These are phyloP conservation scores for Fusarium tuaranense DNA, from an alignment of 2,329 filamentous ascomycete species.

Conservation along the genomic window DNA sequence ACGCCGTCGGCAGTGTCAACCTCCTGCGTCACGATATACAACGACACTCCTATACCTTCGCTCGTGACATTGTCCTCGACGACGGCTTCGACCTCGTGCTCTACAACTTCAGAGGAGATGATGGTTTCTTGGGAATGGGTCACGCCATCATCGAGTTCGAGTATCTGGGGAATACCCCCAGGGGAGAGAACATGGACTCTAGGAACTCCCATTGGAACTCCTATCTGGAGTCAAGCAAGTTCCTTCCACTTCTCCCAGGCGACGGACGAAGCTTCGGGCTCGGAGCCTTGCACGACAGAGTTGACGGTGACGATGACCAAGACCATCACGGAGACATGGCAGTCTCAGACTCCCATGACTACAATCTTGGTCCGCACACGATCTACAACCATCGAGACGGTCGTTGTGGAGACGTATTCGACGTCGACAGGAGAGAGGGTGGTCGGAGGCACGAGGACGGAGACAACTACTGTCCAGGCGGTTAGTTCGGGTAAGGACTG, in stretches of 20 bases:
- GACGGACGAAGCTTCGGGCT: constrained; percentile 7
- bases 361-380: constrained; percentile 33
- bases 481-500: constrained; percentile 35
- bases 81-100: constrained; percentile 12
- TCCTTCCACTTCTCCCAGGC: neutral
- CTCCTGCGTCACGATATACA: constrained; percentile 38
- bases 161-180: constrained; percentile 6
- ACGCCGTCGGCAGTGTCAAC: constrained; percentile 21
- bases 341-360: constrained; percentile 31
- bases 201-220: neutral
- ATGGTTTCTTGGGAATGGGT: constrained; percentile 22
- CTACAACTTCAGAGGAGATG: constrained; percentile 1
- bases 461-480: constrained; percentile 35
- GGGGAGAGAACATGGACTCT: constrained; percentile 2
- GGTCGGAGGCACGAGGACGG: constrained; percentile 33
- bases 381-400: constrained; percentile 38
- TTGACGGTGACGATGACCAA: constrained; percentile 43
- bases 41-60: constrained; percentile 2
- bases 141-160: constrained; percentile 7
- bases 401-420: constrained; percentile 43
- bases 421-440: constrained; percentile 39
- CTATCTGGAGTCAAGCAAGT: neutral
- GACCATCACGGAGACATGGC: constrained; percentile 41
- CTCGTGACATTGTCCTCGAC: neutral
- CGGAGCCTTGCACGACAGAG: constrained; percentile 40